Conservation (phyloP, 2,329 filamentous ascomycete species). For the Aspergillus aculeatinus region DNA sequence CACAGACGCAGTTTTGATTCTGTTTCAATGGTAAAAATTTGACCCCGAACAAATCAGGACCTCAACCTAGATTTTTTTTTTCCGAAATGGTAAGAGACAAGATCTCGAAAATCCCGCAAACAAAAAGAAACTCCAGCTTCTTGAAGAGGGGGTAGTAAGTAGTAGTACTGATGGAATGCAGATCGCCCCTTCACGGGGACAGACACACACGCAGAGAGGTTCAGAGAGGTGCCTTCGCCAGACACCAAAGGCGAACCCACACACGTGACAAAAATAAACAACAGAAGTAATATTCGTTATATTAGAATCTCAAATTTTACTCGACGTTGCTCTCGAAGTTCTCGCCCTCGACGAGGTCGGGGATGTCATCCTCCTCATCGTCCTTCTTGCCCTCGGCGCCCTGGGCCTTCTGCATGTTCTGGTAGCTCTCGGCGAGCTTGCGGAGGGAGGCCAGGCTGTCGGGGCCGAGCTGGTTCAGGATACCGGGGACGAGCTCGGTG, state of each 20-base stretch:
- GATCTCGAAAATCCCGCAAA: too few species aligned
- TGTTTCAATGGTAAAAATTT: too few species aligned
- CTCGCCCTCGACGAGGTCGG: conserved; percentile 93
- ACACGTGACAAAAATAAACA: not conserved
- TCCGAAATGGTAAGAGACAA: too few species aligned
- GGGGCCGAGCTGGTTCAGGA: conserved; percentile 98
- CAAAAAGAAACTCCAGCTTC: too few species aligned
- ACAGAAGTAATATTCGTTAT: not conserved
- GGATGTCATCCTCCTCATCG: conserved; percentile 84
- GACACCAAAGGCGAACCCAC: not conserved
- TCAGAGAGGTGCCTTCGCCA: too few species aligned
- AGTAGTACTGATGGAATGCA: not conserved
- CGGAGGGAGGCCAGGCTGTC: conserved; percentile 96
- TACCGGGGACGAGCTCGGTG: conserved; percentile 97
- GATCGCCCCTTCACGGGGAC: too few species aligned
- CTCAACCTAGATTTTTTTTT: not conserved
- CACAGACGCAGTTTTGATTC: too few species aligned
- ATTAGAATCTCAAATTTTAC: conserved; percentile 51
- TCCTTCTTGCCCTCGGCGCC: conserved; percentile 73
- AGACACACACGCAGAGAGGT: too few species aligned
- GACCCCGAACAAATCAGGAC: too few species aligned
- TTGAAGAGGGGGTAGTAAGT: not conserved
- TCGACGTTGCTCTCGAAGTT: conserved; percentile 98
- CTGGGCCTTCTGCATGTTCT: conserved; percentile 95
- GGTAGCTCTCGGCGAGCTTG: conserved; percentile 99